Evolutionary conservation across 257 asterid species (phyloP).

Genomic region (Ilex asprella): DNA sequence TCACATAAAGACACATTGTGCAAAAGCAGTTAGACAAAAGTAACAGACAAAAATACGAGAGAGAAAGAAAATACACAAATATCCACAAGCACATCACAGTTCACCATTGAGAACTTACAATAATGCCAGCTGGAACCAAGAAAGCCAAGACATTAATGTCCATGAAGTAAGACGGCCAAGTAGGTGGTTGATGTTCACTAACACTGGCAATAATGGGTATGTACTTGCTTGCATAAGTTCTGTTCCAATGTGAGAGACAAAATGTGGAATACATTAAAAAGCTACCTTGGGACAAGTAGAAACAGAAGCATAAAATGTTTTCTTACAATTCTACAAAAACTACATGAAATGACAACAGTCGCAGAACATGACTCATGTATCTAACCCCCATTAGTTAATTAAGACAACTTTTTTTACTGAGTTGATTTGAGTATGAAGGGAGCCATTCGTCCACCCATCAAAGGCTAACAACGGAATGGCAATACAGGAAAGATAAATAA

Average conservation of each 20-base stretch:
- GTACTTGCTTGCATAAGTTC: constrained; percentile 99
- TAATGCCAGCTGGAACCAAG: constrained; percentile 96
- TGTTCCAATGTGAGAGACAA: constrained; percentile 30
- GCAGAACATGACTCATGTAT: too few species aligned
- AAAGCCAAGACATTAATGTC: constrained; percentile 94
- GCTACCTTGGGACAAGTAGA: constrained; percentile 1
- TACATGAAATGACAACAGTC: not conserved
- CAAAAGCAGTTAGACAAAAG: not conserved
- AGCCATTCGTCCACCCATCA: too few species aligned
- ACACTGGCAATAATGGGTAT: constrained; percentile 99
- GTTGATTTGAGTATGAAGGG: too few species aligned
- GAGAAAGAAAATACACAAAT: constrained; percentile 4
- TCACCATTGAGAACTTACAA: constrained; percentile 51
- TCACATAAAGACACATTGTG: constrained; percentile 6
- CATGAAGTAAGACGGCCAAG: constrained; percentile 99
- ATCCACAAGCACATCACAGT: constrained; percentile 6
- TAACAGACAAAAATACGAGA: not conserved
- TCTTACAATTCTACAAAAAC: not conserved
- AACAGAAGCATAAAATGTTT: not conserved
- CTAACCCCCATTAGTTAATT: too few species aligned
- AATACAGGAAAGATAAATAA: too few species aligned
- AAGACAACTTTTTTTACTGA: too few species aligned
- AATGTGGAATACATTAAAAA: constrained; percentile 17
- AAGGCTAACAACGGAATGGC: too few species aligned
- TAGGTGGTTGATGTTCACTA: constrained; percentile 98